Conservation (phyloP, 2,329 filamentous ascomycete species). For the Fusarium abutilonis region DNA sequence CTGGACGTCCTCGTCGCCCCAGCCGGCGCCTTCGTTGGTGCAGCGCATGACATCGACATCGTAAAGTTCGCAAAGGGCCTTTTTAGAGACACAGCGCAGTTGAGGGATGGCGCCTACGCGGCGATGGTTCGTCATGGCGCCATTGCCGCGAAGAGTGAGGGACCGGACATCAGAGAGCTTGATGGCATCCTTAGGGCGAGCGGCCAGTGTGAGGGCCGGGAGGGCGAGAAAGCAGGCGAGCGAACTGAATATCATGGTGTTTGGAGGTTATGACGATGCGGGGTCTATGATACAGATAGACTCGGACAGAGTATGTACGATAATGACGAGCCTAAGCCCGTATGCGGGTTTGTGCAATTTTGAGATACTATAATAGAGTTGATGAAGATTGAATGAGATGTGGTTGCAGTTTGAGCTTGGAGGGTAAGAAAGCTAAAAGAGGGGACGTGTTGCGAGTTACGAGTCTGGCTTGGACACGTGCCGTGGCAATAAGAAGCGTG, state of each 20-base stretch:
- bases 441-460: neutral
- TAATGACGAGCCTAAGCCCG: conserved; percentile 12
- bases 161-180: conserved; percentile 73
- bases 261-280: conserved; percentile 11
- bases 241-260: conserved; percentile 45
- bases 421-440: neutral
- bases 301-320: neutral
- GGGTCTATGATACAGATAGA: neutral
- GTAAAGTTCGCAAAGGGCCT: conserved; percentile 73
- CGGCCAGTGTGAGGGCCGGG: conserved; percentile 41
- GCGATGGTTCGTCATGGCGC: conserved; percentile 75
- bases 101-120: conserved; percentile 81
- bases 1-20: conserved; percentile 82
- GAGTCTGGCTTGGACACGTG: conserved; percentile 17
- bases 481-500: conserved; percentile 23
- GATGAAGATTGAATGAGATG: neutral
- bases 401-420: neutral
- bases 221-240: conserved; percentile 40
- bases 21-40: conserved; percentile 83
- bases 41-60: conserved; percentile 86
- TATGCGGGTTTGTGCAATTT: neutral
- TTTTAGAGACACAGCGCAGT: conserved; percentile 77
- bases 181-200: conserved; percentile 60
- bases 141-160: conserved; percentile 76
- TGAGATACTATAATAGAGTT: neutral